Evolutionary conservation across 371 early-diverging fungal genomes (phyloP), one percentile per base, ranked within the genome.

Genomic region (Fennellomyces sp.): DNA sequence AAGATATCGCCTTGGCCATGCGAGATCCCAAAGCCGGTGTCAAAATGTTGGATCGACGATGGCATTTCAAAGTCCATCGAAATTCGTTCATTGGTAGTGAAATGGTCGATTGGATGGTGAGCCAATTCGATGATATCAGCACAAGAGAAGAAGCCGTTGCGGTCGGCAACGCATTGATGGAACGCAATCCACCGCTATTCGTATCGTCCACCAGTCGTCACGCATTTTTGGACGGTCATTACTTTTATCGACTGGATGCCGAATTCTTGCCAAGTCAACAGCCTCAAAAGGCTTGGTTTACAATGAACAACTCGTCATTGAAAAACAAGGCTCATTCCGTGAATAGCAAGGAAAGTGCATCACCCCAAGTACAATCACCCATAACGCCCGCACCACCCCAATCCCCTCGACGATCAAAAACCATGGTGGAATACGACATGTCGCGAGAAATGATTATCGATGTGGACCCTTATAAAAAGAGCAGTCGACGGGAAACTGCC

Each of bases 61-160:
- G 99, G 99, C 97, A 97, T 72, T 85, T 91, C 59, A 73, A 80
- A 23, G 64, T 89, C 36, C 94, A 91, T 70, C 80, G 84, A 30
- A 79, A 85, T 41, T 88, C 90, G 0, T 94, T 97, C 64, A 73
- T 92, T 31, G 97, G 98, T 26, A 86, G 81, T 38, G 97, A 97
- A 58, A 80, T 87, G 51, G 94, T 97, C 0, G 94, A 97, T 58
- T 98, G 97, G 97, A 63, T 96, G 29, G 74, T 96, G 42, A 69
- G 82, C 27, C 86, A 84, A 39, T 91, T 97, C 69, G 76, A 78
- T 33, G 93, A 94, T 58, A 86, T 96, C 35, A 79, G 82, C 7
- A 89, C 91, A 4, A 77, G 96, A 8, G 88, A 91, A 33, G 91
- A 93, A 52, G 98, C 97, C 0, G 87, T 91, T 3, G 83, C 78